Evolutionary conservation across 306 rosid species (phyloP), one percentile per base, ranked within the genome.

Genomic region (Cucumis sativus): DNA sequence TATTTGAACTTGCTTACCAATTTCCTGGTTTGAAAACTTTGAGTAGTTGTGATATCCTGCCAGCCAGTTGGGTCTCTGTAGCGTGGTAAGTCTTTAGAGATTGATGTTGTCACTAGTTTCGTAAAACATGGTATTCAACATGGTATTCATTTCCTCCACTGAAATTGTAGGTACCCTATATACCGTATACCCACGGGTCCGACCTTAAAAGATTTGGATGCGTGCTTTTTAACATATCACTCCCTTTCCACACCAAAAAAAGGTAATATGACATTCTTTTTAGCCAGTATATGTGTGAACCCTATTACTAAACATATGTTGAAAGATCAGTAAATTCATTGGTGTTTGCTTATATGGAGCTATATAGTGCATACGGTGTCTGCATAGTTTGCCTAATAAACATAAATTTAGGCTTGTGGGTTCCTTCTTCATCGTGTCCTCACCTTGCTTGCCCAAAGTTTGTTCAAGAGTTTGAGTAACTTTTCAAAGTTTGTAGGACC

Each of bases 151-250:
- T 25, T 69, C 63, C 18, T 79, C 64, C 71, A 37, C 68, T 86
- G 82, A 78, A 77, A 54, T 77, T 84, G 80, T 81, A 94, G 98
- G 98, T 94, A 94, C 86, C 97, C 98, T 58, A 91, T 91, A 62
- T 94, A 94, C 86, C 89, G 96, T 78, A 94, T 94, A 79, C 98
- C 98, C 54, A 84, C 84, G 0, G 98, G 98, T 75, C 91, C 93
- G 75, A 91, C 97, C 7, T 86, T 94, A 81, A 90, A 91, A 88
- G 96, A 91, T 82, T 77, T 91, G 84, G 97, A 91, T 83, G 95
- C 97, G 14, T 89, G 97, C 88, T 91, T 94, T 84, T 85, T 94
- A 78, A 91, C 98, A 11, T 94, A 94, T 75, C 97, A 94, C 82
- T 80, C 83, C 63, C 97, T 94, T 71, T 89, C 88, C 61, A 90